Evolutionary conservation across 768 basidiomycete species (phyloP).

Genomic region (Agrocybe pediades): DNA sequence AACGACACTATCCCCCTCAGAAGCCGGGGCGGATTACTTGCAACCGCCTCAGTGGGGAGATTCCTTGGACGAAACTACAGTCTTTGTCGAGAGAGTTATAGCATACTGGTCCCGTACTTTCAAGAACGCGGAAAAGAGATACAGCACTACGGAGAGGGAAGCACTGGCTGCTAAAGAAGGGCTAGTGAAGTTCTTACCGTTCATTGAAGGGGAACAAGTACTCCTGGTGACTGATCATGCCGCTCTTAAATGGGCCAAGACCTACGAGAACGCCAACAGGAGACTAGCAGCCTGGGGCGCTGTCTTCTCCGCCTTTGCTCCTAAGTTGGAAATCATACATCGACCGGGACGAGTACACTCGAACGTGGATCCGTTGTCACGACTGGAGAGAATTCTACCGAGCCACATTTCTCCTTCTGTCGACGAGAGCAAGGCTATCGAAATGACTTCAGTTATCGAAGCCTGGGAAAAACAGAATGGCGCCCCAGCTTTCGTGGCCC

Average conservation of each 20-base stretch:
- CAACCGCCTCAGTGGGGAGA: neutral
- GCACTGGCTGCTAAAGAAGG: slow-evolving; percentile 2
- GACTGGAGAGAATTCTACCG: neutral
- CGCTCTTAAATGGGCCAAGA: neutral
- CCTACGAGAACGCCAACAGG: neutral
- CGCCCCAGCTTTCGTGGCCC: neutral
- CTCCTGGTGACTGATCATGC: neutral
- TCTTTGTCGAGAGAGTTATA: neutral
- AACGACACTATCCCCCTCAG: neutral
- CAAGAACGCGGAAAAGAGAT: neutral
- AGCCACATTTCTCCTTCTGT: neutral
- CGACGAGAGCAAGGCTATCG: neutral
- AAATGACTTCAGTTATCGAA: neutral
- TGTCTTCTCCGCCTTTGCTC: neutral
- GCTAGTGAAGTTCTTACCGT: neutral
- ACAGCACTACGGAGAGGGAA: slow-evolving; percentile 5
- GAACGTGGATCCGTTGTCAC: neutral
- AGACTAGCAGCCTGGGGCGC: neutral
- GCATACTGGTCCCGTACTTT: slow-evolving; percentile 6
- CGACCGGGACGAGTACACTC: neutral
- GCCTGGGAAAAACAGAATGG: neutral
- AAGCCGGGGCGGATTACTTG: too few species aligned
- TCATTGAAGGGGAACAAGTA: neutral
- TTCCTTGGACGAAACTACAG: neutral
- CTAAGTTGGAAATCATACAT: neutral